A percentile compares a stretch with the other conserved stretches of the same genome.
Conservation (phyloP, 345 rosid species). For the Lumnitzera littorea region DNA sequence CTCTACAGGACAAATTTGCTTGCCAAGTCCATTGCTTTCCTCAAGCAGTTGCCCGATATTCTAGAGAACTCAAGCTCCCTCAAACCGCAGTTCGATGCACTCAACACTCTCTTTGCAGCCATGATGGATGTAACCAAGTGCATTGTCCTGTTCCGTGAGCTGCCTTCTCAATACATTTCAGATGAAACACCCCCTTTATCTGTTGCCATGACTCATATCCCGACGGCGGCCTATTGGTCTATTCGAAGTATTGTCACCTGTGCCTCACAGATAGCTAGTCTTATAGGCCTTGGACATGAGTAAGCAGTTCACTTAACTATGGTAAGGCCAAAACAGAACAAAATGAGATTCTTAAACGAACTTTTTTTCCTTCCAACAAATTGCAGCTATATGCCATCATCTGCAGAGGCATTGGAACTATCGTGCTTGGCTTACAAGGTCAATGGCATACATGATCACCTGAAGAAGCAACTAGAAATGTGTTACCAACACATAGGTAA, state of each 20-base stretch:
- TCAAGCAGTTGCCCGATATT: constrained; percentile 45
- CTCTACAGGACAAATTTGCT: constrained; percentile 38
- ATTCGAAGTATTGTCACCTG: constrained; percentile 41
- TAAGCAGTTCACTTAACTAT: constrained; percentile 4
- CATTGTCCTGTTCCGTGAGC: constrained; percentile 40
- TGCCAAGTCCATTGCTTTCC: constrained; percentile 45
- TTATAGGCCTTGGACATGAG: constrained; percentile 41
- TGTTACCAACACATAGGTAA: no score
- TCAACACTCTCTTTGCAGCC: constrained; percentile 27
- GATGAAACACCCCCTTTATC: constrained; percentile 22
- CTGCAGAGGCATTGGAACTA: no score
- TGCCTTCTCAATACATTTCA: constrained; percentile 36
- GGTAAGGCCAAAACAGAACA: background rate
- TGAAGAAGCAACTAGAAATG: no score
- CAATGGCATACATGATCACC: no score
- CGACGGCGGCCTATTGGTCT: constrained; percentile 59
- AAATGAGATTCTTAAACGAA: background rate
- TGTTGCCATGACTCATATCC: constrained; percentile 32
- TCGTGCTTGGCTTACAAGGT: no score
- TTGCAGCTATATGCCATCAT: no score
- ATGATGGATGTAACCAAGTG: constrained; percentile 41
- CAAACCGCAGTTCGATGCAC: constrained; percentile 33
- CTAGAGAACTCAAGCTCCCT: constrained; percentile 21
- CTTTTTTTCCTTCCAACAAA: no score
- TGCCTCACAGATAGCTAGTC: constrained; percentile 36